Percentiles rank a stretch among this genome's conserved stretches.
These are phyloP conservation scores for Trichophyton schoenleinii DNA, from an alignment of 2,329 filamentous ascomycete species.

Conservation along the genomic window DNA sequence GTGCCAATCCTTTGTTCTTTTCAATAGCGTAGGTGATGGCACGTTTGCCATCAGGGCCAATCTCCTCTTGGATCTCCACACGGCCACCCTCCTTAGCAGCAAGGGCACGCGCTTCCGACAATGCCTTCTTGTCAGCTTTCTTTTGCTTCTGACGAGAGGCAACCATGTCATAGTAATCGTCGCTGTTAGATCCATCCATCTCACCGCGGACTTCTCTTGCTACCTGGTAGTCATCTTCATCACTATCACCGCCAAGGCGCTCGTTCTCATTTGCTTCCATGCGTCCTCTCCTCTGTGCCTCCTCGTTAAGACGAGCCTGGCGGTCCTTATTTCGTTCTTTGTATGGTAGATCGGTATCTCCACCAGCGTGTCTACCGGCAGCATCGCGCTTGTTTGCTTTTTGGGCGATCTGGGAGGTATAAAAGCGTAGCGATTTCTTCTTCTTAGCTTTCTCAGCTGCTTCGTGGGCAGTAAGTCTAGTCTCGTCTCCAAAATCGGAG, in stretches of 20 bases:
- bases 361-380: conserved; percentile 51
- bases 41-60: conserved; percentile 76
- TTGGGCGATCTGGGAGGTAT: conserved; percentile 93
- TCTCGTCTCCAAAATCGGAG: conserved; percentile 91
- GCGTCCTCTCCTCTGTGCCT: conserved; percentile 72
- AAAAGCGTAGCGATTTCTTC: conserved; percentile 91
- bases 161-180: conserved; percentile 77
- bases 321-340: conserved; percentile 78
- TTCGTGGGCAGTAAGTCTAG: conserved; percentile 60
- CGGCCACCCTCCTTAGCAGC: conserved; percentile 46
- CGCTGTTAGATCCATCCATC: conserved; percentile 31
- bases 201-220: conserved; percentile 37
- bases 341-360: conserved; percentile 56
- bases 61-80: conserved; percentile 52
- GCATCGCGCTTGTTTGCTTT: conserved; percentile 68
- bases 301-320: conserved; percentile 72
- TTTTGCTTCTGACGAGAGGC: conserved; percentile 43
- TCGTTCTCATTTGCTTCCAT: conserved; percentile 49
- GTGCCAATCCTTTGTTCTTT: conserved; percentile 93
- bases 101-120: conserved; percentile 43
- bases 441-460: conserved; percentile 76
- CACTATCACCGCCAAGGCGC: conserved; percentile 57
- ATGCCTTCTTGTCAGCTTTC: conserved; percentile 65
- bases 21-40: conserved; percentile 88
- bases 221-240: conserved; percentile 49